Percentiles rank a stretch among this genome's conserved stretches.
phyloP scores from a whole-genome alignment of 495 filamentous ascomycete genomes.

The Amniculicola lignicola region DNA sequence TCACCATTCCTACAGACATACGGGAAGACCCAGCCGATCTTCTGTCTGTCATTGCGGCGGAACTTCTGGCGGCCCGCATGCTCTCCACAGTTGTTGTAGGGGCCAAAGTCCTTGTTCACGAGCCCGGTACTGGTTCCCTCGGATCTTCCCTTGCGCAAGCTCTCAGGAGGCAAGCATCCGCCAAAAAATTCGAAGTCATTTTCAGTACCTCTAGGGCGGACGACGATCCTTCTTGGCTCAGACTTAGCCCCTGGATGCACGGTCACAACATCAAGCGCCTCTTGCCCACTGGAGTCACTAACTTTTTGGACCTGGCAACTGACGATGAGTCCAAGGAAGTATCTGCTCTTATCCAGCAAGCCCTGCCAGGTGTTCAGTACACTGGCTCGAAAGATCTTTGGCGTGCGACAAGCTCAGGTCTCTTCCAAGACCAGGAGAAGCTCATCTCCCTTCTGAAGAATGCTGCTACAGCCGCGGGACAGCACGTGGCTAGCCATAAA shows the following conservation, averaged over 20 bases:
- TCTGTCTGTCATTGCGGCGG: neutral
- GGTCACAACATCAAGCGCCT: neutral
- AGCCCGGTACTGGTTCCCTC: neutral
- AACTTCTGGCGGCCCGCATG: neutral
- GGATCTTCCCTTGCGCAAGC: neutral
- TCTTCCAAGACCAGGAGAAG: no score
- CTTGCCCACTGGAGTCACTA: neutral
- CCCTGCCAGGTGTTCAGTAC: neutral
- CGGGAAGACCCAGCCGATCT: neutral
- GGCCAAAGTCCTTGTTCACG: neutral
- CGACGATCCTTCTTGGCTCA: neutral
- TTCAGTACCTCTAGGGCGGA: neutral
- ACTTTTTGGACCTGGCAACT: constrained; percentile 2
- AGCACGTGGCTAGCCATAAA: no score
- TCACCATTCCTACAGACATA: neutral
- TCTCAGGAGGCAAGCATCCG: neutral
- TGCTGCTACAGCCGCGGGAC: no score
- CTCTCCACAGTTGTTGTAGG: neutral
- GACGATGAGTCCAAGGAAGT: neutral
- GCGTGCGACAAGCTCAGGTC: no score
- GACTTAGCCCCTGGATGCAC: neutral
- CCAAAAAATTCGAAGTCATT: neutral
- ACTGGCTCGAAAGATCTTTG: neutral
- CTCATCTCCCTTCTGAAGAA: no score
- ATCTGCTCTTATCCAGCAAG: neutral